A percentile compares a stretch with the other conserved stretches of the same genome.
Conservation (phyloP, 208 protist genomes). For the Acanthamoeba divionensis region DNA sequence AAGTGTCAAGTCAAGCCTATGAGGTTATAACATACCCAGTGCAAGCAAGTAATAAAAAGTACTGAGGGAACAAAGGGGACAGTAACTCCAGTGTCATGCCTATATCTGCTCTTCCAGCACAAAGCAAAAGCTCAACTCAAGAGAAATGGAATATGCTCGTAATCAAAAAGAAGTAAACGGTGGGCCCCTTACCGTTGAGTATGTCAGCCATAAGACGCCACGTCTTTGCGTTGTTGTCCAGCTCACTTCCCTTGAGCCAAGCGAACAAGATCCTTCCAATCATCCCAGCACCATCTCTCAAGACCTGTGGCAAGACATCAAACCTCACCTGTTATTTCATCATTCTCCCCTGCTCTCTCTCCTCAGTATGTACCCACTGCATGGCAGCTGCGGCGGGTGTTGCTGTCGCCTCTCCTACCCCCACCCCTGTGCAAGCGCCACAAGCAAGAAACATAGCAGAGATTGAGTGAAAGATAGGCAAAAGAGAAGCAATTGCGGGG, state of each 20-base stretch:
- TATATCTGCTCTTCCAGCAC: constrained; percentile 46
- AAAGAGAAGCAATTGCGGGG: no score
- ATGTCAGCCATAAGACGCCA: constrained; percentile 72
- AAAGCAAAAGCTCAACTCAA: no score
- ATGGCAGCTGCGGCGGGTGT: constrained; percentile 56
- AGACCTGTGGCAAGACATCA: no score
- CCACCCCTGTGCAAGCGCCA: neutral
- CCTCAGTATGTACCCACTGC: constrained; percentile 65
- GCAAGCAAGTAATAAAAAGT: constrained; percentile 41
- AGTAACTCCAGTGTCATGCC: constrained; percentile 73
- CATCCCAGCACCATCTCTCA: constrained; percentile 66
- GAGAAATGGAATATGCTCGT: constrained; percentile 33
- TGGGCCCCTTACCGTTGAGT: constrained; percentile 51
- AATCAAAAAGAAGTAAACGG: no score
- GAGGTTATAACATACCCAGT: neutral
- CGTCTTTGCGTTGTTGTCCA: constrained; percentile 71
- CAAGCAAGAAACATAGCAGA: neutral
- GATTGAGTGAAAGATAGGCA: no score
- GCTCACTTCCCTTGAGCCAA: constrained; percentile 53
- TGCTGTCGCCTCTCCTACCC: constrained; percentile 43
- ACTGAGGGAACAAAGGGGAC: constrained; percentile 30
- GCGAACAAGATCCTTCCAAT: constrained; percentile 74
- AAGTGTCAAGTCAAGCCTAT: no score
- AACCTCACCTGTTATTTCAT: no score
- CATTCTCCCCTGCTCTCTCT: no score